Percentiles rank a stretch among this genome's conserved stretches.
Evolutionary conservation across 805 yeast genomes (phyloP).

Genomic region (Candida caryicola): DNA sequence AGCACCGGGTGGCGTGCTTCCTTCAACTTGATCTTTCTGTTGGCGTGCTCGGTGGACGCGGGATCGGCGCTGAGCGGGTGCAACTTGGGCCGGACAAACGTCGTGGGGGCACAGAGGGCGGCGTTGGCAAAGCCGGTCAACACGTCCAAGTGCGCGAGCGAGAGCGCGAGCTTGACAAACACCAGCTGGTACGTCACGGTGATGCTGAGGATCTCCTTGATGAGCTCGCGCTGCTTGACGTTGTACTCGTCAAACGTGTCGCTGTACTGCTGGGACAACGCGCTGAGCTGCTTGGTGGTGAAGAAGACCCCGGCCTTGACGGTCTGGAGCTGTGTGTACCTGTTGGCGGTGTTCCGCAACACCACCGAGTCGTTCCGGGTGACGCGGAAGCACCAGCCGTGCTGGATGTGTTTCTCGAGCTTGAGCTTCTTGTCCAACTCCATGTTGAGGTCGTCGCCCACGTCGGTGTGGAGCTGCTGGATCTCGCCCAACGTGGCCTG

Average conservation of each 20-base stretch:
- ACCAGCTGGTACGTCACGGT: constrained; percentile 80
- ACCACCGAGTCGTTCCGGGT: constrained; percentile 87
- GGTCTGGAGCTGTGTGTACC: constrained; percentile 78
- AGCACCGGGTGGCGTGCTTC: constrained; percentile 94
- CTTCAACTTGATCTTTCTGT: constrained; percentile 51
- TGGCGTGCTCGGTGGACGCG: constrained; percentile 22
- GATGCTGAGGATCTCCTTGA: constrained; percentile 77
- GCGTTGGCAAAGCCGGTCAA: constrained; percentile 82
- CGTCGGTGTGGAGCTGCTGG: constrained; percentile 55
- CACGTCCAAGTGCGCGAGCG: constrained; percentile 78
- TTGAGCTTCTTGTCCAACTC: constrained; percentile 88
- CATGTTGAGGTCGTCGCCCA: constrained; percentile 71
- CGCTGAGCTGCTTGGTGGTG: constrained; percentile 65
- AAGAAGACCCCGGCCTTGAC: constrained; percentile 95
- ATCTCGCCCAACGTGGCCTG: constrained; percentile 55
- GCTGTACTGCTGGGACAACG: constrained; percentile 56
- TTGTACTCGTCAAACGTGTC: constrained; percentile 67
- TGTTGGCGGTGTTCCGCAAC: constrained; percentile 55
- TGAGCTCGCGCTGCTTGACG: constrained; percentile 71
- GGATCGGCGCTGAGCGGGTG: constrained; percentile 44
- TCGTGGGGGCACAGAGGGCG: constrained; percentile 71
- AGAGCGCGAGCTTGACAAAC: constrained; percentile 61
- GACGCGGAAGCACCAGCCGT: constrained; percentile 93
- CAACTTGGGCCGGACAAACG: constrained; percentile 74
- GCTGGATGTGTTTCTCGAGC: constrained; percentile 79